Percentiles rank a stretch among this genome's conserved stretches.
These are phyloP conservation scores for Acanthamoeba castellanii DNA, from an alignment of 208 protist genomes.

Conservation along the genomic window DNA sequence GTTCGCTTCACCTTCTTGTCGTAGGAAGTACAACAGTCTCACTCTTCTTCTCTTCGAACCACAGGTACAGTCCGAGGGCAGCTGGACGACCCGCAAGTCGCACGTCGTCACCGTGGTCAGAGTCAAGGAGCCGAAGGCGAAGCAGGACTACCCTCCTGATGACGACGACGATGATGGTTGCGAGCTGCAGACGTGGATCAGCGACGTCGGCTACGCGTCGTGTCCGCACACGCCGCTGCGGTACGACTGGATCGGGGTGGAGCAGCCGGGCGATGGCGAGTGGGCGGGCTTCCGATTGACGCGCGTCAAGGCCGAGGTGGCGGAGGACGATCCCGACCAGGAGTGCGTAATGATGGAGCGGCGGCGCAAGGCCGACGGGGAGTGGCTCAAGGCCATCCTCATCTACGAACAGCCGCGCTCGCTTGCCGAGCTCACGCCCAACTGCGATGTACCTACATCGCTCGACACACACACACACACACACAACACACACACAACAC, in stretches of 20 bases:
- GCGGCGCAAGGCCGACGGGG: neutral
- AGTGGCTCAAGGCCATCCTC: conserved; percentile 18
- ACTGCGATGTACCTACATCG: conserved; percentile 51
- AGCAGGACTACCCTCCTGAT: too few species aligned
- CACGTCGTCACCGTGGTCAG: conserved; percentile 29
- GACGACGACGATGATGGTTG: neutral
- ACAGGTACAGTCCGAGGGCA: neutral
- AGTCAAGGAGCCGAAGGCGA: neutral
- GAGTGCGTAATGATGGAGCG: conserved; percentile 53
- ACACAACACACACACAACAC: too few species aligned
- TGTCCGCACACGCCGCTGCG: conserved; percentile 5
- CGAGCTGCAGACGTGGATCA: conserved; percentile 2
- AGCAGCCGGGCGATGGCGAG: neutral
- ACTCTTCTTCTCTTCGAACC: neutral
- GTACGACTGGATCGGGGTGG: neutral
- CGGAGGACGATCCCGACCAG: neutral
- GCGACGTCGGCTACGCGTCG: neutral
- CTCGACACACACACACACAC: too few species aligned
- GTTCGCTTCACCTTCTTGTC: too few species aligned
- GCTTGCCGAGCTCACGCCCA: neutral
- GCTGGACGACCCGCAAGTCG: conserved; percentile 5
- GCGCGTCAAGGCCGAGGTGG: neutral
- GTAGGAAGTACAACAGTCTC: too few species aligned
- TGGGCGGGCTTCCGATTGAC: neutral
- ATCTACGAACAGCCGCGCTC: neutral